phyloP scores from a whole-genome alignment of 108 stramenopile genomes.

The Nannochloropsis salina region DNA sequence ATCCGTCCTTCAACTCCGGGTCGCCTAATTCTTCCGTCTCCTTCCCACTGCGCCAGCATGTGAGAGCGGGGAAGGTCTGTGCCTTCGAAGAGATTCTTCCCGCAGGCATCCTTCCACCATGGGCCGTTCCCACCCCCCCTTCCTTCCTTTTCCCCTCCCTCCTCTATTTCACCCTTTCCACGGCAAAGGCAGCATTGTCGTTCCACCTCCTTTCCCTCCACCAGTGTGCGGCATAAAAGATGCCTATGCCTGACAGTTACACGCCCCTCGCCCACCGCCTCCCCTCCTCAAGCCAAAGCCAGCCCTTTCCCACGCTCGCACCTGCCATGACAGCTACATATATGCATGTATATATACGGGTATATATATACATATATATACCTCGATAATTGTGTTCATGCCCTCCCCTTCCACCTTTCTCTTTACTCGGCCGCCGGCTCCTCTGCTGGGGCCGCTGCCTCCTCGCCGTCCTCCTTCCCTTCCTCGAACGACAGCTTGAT shows the following conservation, averaged over 20 bases:
- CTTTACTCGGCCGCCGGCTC: neutral
- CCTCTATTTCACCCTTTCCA: too few species aligned
- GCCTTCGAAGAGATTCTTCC: too few species aligned
- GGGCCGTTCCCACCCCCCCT: neutral
- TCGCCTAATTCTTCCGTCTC: too few species aligned
- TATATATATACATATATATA: neutral
- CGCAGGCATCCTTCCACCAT: too few species aligned
- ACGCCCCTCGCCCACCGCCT: neutral
- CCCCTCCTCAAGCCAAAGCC: neutral
- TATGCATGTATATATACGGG: neutral
- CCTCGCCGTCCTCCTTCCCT: neutral
- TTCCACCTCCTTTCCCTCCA: too few species aligned
- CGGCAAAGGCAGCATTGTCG: too few species aligned
- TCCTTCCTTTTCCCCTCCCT: neutral
- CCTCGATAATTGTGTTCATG: neutral
- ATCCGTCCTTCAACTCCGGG: too few species aligned
- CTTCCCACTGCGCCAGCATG: too few species aligned
- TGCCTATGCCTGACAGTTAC: too few species aligned
- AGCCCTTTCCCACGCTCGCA: too few species aligned
- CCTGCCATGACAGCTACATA: neutral
- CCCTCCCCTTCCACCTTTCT: neutral
- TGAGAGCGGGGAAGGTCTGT: too few species aligned
- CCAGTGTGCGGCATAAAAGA: too few species aligned
- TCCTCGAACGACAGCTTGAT: neutral
- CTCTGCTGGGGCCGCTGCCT: neutral